Conservation (phyloP, 2,329 filamentous ascomycete genomes). For the Ilyonectria destructans region DNA sequence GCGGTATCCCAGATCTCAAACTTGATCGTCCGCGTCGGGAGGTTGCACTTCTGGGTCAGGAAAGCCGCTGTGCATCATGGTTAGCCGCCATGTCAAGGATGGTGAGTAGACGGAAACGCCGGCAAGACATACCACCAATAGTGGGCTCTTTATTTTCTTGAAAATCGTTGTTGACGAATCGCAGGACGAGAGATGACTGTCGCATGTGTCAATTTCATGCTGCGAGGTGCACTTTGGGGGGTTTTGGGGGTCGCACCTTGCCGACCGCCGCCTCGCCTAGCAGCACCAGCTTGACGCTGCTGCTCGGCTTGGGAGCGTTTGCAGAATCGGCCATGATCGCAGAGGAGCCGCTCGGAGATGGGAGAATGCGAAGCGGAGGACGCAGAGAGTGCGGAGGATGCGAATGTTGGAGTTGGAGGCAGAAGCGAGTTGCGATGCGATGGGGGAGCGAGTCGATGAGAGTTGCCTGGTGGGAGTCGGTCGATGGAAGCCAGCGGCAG, state of each 20-base stretch:
- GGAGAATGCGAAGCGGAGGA: conserved; percentile 6
- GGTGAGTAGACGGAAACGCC: conserved; percentile 26
- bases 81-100: conserved; percentile 35
- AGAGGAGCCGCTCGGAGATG: conserved; percentile 30
- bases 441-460: conserved; percentile 21
- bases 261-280: conserved; percentile 97
- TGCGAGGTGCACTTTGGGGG: conserved; percentile 7
- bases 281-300: conserved; percentile 99
- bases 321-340: conserved; percentile 62
- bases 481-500: conserved; percentile 35
- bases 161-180: conserved; percentile 99
- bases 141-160: conserved; percentile 99
- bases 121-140: conserved; percentile 84
- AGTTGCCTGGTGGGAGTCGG: conserved; percentile 42
- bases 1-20: conserved; percentile 99
- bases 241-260: conserved; percentile 77
- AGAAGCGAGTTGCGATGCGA: conserved; percentile 13
- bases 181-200: conserved; percentile 95
- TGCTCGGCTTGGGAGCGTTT: conserved; percentile 91
- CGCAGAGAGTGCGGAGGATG: not conserved
- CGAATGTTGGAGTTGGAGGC: conserved; percentile 16
- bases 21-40: conserved; percentile 92
- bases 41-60: conserved; percentile 97
- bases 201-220: conserved; percentile 47
- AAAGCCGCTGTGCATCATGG: conserved; percentile 81